Percentiles rank a stretch among this genome's conserved stretches.
These are phyloP conservation scores for Geranium incanum DNA, from an alignment of 441 rosid genomes.

Conservation along the genomic window DNA sequence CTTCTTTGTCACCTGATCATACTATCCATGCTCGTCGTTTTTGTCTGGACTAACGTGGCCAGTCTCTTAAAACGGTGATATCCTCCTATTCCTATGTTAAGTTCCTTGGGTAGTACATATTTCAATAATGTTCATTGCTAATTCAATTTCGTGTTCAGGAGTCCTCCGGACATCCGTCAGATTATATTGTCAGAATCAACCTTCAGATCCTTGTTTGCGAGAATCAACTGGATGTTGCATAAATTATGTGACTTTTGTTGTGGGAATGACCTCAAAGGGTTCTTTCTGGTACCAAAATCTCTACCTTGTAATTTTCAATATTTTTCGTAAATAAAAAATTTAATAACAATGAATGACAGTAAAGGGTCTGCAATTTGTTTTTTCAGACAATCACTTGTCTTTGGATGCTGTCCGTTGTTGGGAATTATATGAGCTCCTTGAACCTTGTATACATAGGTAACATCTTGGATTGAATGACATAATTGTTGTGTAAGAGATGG, in stretches of 20 bases:
- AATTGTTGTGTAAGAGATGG: no score
- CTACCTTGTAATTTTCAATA: not conserved
- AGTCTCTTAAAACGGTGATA: constrained; percentile 34
- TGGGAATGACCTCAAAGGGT: constrained; percentile 34
- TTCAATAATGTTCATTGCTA: no score
- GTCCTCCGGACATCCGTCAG: constrained; percentile 33
- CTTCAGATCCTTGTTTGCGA: constrained; percentile 22
- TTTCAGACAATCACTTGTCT: constrained; percentile 38
- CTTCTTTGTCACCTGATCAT: constrained; percentile 40
- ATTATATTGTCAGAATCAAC: constrained; percentile 34
- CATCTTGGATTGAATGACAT: not conserved
- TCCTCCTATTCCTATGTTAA: not conserved
- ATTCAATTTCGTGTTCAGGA: constrained; percentile 17
- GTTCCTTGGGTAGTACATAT: no score
- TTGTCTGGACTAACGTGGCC: constrained; percentile 40
- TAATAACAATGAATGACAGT: not conserved
- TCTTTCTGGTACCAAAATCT: constrained; percentile 31
- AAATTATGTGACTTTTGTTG: constrained; percentile 33
- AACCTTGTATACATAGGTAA: constrained; percentile 42
- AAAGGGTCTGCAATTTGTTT: not conserved
- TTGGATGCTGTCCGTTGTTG: constrained; percentile 42
- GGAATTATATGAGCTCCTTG: constrained; percentile 36
- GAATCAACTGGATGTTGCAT: constrained; percentile 28
- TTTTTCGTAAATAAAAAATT: not conserved
- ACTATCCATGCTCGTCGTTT: constrained; percentile 27